Evolutionary conservation across 257 asterid genomes (phyloP), one percentile per base, ranked within the genome.

Genomic region (Henckelia pumila): DNA sequence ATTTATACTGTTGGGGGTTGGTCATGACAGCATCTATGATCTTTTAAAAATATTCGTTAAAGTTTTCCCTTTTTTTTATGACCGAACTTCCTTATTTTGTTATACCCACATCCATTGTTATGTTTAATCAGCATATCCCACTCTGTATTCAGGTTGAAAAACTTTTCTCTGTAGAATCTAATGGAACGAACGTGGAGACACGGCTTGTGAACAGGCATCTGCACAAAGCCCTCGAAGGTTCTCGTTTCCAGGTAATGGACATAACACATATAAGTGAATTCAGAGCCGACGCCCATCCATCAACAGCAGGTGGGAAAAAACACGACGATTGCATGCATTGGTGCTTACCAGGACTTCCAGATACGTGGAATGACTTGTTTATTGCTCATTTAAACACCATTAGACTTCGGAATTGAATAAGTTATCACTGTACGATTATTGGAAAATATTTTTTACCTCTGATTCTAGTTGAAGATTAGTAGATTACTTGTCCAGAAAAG

Each of bases 301-400:
- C 96, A 23, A 52, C 85, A 0, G 85, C 94, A 9, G 96, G 98
- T 67, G 96, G 96, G 49, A 91, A 89, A 77, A 79, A 76, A 66
- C 99, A 90, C 20, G 89, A 88, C 30, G 99, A 93, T 73, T 90
- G 99, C 82, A 90, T 93, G 99, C 99, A 90, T 68, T 90, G 99
- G 96, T 93, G 97, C 80, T 80, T 88, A 77, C 99, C 99, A 0
- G 97, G 99, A 63, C 81, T 90, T 24, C 85, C 96, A 6, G 96
- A 93, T 84, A 85, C 87, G 29, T 93, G 99, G 96, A 93, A 85
- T 60, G 97, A 93, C 85, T 75, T 88, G 80, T 80, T 90, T 69
- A 63, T 86, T 35, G 81, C 92, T 55, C 88, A 80, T 61, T 61
- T 90, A 50, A 75, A 69, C 74, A 80, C 63, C 73, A 32, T 77